Evolutionary conservation across 2,329 filamentous ascomycete species (phyloP), one percentile per base, ranked within the genome.

Genomic region (Xylaria sp.): DNA sequence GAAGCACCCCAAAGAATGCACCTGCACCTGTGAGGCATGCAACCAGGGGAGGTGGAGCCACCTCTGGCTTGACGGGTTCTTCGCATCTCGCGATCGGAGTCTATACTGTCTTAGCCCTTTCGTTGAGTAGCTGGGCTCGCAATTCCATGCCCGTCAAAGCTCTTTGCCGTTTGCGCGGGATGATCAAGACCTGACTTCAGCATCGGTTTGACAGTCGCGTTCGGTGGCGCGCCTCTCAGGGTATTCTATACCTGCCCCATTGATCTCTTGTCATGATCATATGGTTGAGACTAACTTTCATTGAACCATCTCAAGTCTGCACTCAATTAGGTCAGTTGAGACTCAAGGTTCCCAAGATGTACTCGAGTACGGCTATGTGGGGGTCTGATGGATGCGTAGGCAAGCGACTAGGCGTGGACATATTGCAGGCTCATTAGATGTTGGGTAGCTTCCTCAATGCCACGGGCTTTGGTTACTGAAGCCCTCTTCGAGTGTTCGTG

Each of bases 401-500:
- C 46, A 67, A 46, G 52, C 63, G 46, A 41, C 57, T 56, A 66
- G 56, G n/a, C 58, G 48, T 60, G 48, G 39, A 28, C 58, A 39
- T 62, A 52, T 64, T 71, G 25, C 23, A 34, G 63, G 32, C 52
- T 65, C 50, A 69, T 55, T 63, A 52, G 46, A 62, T 41, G 37
- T 66, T 61, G 51, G 60, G 58, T 56, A 61, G 55, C 50, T 60
- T 71, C 79, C 63, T 83, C 91, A 97, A 81, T 96, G 93, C 84
- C 90, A 90, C 61, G 85, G 83, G 68, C 82, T 86, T 77, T 88
- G 89, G 72, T 88, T 85, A 23, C 71, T 72, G 78, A 94, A 98
- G 1, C 94, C 94, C 81, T 98, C 95, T 80, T 97, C 95, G 65
- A 98, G 84, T 1, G 94, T 98, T 44, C 96, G 89, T 82, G 98